Conservation (phyloP, 345 rosid genomes). For the Ceriops tagal region DNA sequence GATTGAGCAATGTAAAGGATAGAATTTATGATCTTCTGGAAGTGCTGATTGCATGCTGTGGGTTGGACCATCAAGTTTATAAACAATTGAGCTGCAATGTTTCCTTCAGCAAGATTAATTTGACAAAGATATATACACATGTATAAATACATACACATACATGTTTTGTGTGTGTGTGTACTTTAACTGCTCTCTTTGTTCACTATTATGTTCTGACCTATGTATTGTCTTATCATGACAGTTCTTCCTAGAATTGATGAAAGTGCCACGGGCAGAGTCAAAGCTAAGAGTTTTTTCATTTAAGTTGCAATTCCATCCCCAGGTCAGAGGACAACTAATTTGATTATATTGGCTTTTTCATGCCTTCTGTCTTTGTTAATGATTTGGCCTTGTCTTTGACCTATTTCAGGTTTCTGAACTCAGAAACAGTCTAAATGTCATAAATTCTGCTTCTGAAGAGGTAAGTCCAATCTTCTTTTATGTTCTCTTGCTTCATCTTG, state of each 20-base stretch:
- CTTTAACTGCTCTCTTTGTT: not conserved
- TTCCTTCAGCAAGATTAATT: not conserved
- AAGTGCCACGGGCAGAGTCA: slow-evolving; percentile 77
- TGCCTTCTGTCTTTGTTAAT: slow-evolving; percentile 11
- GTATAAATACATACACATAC: no score
- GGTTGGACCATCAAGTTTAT: not conserved
- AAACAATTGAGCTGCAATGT: not conserved
- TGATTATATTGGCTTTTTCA: slow-evolving; percentile 12
- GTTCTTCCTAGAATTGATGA: slow-evolving; percentile 79
- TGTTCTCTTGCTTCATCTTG: slow-evolving; percentile 14
- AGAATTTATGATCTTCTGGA: not conserved
- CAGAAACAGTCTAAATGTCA: slow-evolving; percentile 48
- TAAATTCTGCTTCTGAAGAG: slow-evolving; percentile 70
- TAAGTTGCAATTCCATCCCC: slow-evolving; percentile 64
- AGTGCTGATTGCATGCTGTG: not conserved
- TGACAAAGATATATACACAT: not conserved
- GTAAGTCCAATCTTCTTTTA: slow-evolving; percentile 38
- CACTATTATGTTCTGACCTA: not conserved
- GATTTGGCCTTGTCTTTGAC: slow-evolving; percentile 10
- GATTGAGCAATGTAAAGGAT: not conserved
- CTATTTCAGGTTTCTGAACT: slow-evolving; percentile 73
- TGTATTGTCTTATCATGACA: slow-evolving; percentile 31
- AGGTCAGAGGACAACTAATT: slow-evolving; percentile 42
- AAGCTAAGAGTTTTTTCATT: slow-evolving; percentile 77
- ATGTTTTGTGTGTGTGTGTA: no score